These are phyloP conservation scores for Quercus aquifolioides DNA, from an alignment of 306 rosid species.

Conservation along the genomic window DNA sequence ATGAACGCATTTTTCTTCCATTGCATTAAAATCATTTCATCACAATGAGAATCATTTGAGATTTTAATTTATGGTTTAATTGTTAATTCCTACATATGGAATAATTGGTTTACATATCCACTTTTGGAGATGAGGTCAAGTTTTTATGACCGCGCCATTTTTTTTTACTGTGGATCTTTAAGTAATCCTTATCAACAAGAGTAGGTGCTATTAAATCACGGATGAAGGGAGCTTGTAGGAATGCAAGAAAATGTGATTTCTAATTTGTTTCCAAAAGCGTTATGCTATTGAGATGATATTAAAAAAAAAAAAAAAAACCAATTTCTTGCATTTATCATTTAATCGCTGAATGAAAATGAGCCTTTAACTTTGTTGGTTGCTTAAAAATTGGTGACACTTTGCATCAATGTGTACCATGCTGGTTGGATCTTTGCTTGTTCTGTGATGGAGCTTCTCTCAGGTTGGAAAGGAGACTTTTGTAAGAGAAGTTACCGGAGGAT, in stretches of 20 bases:
- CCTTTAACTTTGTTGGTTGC: too few relatives aligned
- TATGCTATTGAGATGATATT: background rate
- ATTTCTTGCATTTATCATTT: too few relatives aligned
- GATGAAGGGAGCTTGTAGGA: background rate
- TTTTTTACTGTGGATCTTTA: background rate
- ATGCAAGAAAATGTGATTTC: too few relatives aligned
- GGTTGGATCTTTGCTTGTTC: too few relatives aligned
- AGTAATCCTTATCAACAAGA: background rate
- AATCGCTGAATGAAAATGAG: background rate
- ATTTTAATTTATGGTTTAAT: background rate
- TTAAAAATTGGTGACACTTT: too few relatives aligned
- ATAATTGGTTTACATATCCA: background rate
- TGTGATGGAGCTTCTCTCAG: too few relatives aligned
- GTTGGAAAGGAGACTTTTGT: too few relatives aligned
- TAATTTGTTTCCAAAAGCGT: background rate
- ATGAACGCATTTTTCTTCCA: background rate
- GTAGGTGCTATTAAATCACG: background rate
- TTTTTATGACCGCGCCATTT: background rate
- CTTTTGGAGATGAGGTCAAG: background rate
- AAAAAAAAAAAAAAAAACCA: too few relatives aligned
- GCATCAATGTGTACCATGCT: too few relatives aligned
- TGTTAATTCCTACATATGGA: background rate
- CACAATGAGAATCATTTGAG: background rate
- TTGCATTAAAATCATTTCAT: background rate
- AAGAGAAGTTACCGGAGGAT: too few relatives aligned